These are phyloP conservation scores for Aristolochia californica DNA, from an alignment of 164 flowering plant genomes.

Conservation along the genomic window DNA sequence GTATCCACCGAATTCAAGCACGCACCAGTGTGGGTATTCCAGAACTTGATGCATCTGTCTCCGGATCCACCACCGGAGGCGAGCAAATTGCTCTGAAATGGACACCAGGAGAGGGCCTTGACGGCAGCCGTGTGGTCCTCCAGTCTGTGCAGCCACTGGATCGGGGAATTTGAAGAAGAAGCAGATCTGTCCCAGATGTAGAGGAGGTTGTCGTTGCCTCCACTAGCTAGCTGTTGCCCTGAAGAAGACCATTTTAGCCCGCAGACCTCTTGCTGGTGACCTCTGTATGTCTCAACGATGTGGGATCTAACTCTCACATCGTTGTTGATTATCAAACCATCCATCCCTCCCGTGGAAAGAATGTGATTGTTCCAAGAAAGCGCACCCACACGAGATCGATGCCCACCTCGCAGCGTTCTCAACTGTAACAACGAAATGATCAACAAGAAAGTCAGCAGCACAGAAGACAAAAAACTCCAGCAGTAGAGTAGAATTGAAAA, in stretches of 20 bases:
- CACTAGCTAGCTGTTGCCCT: conserved; percentile 54
- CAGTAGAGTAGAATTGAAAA: background rate
- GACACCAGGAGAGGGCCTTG: conserved; percentile 67
- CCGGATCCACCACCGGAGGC: conserved; percentile 59
- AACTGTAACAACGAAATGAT: conserved; percentile 18
- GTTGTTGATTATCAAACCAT: conserved; percentile 41
- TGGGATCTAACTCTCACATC: conserved; percentile 50
- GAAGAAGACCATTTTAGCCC: conserved; percentile 63
- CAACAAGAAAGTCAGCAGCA: background rate
- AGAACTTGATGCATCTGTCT: conserved; percentile 53
- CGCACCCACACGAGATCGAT: conserved; percentile 40
- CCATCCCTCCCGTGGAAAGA: conserved; percentile 53
- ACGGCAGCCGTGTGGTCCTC: conserved; percentile 63
- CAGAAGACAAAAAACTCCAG: background rate
- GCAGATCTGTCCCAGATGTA: conserved; percentile 45
- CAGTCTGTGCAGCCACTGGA: conserved; percentile 51
- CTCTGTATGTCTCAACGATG: conserved; percentile 40
- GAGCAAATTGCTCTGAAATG: conserved; percentile 50
- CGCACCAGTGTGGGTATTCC: conserved; percentile 61
- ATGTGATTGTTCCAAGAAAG: conserved; percentile 57
- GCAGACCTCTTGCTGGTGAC: conserved; percentile 55
- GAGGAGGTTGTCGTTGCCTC: conserved; percentile 63
- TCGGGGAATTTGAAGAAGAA: conserved; percentile 31
- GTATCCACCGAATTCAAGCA: conserved; percentile 59
- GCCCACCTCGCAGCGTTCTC: conserved; percentile 44